phyloP scores from a whole-genome alignment of 2,329 filamentous ascomycete genomes.

The Aspergillus sojae region DNA sequence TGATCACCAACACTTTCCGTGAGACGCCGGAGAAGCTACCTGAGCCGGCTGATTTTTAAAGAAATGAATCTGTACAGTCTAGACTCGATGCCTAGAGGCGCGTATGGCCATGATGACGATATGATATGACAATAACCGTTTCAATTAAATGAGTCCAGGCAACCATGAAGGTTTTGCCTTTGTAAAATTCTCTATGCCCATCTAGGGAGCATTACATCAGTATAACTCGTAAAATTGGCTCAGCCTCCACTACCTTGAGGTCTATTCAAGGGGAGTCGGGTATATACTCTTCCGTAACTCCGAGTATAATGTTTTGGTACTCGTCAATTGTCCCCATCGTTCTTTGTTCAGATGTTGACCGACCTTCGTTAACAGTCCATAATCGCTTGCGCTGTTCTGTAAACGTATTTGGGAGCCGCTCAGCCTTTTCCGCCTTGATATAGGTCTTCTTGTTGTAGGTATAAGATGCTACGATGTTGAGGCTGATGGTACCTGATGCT shows the following conservation, averaged over 20 bases:
- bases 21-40: constrained; percentile 32
- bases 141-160: not conserved
- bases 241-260: not conserved
- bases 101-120: not conserved
- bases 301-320: not conserved
- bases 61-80: not conserved
- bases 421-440: not conserved
- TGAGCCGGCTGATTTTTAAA: constrained; percentile 27
- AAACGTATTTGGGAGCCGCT: not conserved
- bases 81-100: not conserved
- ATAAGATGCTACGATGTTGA: not conserved
- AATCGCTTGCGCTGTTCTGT: not conserved
- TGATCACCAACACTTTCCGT: constrained; percentile 29
- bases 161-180: not conserved
- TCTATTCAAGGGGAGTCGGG: not conserved
- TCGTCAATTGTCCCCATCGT: not conserved
- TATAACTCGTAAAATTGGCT: not conserved
- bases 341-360: not conserved
- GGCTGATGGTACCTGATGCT: not conserved
- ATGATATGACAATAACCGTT: not conserved
- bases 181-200: not conserved
- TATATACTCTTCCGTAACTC: not conserved
- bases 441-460: not conserved
- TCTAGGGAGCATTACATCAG: not conserved
- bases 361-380: not conserved